Evolutionary conservation across 805 yeast species (phyloP), one percentile per base, ranked within the genome.

Genomic region (Saccharomycopsis schoenii): DNA sequence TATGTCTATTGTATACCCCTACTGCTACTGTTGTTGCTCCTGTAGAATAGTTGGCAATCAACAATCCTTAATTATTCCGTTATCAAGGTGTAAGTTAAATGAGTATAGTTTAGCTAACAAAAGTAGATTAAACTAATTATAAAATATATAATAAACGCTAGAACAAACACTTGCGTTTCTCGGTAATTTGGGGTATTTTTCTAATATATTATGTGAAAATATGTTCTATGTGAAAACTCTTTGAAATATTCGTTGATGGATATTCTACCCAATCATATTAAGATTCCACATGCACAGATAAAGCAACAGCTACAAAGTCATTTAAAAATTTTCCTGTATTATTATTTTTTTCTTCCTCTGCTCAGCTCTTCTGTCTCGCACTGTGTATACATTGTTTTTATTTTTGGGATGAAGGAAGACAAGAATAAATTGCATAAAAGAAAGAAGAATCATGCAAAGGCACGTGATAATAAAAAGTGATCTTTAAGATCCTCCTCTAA

Each of bases 301-400:
- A 47, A 47, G 52, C 34, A 47, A 21, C 15, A 47, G 34, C 52
- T 21, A 11, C 21, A 24, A 11, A 47, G 10, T 47, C 34, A 29
- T 29, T 29, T 47, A 19, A 47, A 47, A 47, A 21, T 21, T 47
- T 47, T 47, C 17, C 50, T 47, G 19, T 47, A 47, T 47, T 37
- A 37, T 37, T 37, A 37, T 47, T 47, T 47, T 47, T 47, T 47
- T 21, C 34, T 29, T 47, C 11, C 52, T 47, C 52, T 21, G 52
- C 52, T 47, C 52, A 21, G 52, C 52, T 47, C 52, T 47, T 47
- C 52, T 47, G 52, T 47, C 52, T 47, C 34, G 34, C 34, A 47
- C n/a, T 21, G 25, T 47, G 52, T 47, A 14, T 25, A 47, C 52
- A 47, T 25, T 47, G 10, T 17, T 12, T 21, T 11, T 8, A 17